Evolutionary conservation across 2,329 filamentous ascomycete species (phyloP).

Genomic region (Curvularia eragrostidis): DNA sequence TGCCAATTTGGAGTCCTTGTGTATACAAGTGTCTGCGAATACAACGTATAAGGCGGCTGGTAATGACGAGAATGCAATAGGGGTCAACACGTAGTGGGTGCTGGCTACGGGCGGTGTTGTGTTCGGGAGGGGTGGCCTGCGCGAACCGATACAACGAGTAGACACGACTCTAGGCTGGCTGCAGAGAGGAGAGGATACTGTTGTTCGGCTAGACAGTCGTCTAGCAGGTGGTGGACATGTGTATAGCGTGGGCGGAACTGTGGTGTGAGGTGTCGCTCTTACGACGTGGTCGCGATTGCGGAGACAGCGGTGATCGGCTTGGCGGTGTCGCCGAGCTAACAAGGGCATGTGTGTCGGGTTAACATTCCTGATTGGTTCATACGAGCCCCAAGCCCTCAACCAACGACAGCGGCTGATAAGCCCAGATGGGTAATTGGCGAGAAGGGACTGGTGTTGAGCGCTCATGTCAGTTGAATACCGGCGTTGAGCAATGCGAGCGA

Average conservation of each 20-base stretch:
- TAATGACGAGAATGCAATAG: conserved; percentile 9
- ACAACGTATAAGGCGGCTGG: conserved; percentile 13
- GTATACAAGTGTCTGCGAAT: neutral
- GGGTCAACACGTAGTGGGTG: conserved; percentile 30
- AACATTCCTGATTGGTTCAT: conserved; percentile 36
- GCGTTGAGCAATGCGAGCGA: conserved; percentile 16
- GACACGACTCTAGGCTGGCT: conserved; percentile 52
- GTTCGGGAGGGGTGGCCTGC: conserved; percentile 42
- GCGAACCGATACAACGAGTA: conserved; percentile 48
- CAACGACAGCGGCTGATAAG: conserved; percentile 36
- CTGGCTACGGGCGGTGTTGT: conserved; percentile 37
- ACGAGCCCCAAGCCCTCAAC: conserved; percentile 29
- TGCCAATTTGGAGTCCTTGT: conserved; percentile 20
- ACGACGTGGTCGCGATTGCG: conserved; percentile 36
- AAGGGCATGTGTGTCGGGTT: conserved; percentile 35
- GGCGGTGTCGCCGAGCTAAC: conserved; percentile 30
- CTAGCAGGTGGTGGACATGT: conserved; percentile 49
- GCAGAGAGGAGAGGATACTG: conserved; percentile 49
- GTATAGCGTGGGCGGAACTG: conserved; percentile 21
- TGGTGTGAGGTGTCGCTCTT: conserved; percentile 35
- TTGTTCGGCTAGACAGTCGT: conserved; percentile 50
- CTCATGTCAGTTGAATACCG: conserved; percentile 23
- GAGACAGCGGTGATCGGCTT: conserved; percentile 29
- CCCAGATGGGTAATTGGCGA: conserved; percentile 35
- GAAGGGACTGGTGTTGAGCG: conserved; percentile 35